These are phyloP conservation scores for Aspergillus incahuasiensis DNA, from an alignment of 495 filamentous ascomycete species.

Conservation along the genomic window DNA sequence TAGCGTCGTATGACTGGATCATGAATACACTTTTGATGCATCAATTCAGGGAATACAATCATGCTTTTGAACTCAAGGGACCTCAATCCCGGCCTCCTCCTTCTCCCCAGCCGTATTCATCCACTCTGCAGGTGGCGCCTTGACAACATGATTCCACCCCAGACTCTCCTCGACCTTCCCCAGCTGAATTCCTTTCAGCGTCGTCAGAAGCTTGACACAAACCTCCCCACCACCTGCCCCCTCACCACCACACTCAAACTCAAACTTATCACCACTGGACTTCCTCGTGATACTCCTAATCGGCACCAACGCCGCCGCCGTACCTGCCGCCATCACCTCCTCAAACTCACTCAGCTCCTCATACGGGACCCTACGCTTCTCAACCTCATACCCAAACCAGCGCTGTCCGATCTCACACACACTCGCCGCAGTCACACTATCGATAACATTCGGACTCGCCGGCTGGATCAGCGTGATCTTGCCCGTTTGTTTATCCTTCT, in stretches of 20 bases:
- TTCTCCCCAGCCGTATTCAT: constrained; percentile 20
- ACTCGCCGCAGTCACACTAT: constrained; percentile 73
- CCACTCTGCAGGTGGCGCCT: constrained; percentile 32
- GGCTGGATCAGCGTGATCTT: constrained; percentile 71
- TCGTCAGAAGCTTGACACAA: constrained; percentile 63
- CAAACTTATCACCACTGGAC: constrained; percentile 60
- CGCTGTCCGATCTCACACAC: constrained; percentile 61
- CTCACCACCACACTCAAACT: constrained; percentile 54
- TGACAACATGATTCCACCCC: constrained; percentile 57
- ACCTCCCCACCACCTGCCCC: constrained; percentile 70
- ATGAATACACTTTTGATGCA: background rate
- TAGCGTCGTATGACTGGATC: background rate
- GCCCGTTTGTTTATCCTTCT: constrained; percentile 46
- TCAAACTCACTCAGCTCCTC: constrained; percentile 70
- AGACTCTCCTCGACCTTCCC: constrained; percentile 72
- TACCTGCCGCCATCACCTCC: constrained; percentile 89
- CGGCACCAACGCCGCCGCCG: constrained; percentile 86
- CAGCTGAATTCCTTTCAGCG: constrained; percentile 77
- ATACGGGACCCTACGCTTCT: constrained; percentile 65
- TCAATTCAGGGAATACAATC: background rate
- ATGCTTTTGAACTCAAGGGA: constrained; percentile 18
- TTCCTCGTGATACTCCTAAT: constrained; percentile 80
- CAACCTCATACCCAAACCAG: constrained; percentile 62
- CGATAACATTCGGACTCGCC: constrained; percentile 74
- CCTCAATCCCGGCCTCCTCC: constrained; percentile 25